Evolutionary conservation across 805 yeast genomes (phyloP), one percentile per base, ranked within the genome.

Genomic region (Starmerella cellae): DNA sequence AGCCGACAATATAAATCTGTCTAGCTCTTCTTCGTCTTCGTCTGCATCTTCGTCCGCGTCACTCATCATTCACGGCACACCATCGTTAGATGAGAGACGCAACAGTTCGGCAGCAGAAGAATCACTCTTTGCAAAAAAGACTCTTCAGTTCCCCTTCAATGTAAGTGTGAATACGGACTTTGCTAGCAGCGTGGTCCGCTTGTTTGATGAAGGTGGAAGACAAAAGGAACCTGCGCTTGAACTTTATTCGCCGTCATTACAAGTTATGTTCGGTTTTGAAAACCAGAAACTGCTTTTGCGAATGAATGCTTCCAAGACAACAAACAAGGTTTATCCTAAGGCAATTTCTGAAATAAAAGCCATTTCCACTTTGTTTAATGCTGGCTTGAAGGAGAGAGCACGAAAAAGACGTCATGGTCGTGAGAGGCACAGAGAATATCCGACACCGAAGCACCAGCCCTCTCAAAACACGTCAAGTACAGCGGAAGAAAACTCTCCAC

Each of bases 161-260:
- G 3, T 48, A 11, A 35, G 39, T 11, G 11, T 41, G n/a, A n/a
- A 27, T 16, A 34, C 35, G 29, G 39, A 42, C 16, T 52, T 53
- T 32, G 54, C 48, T 16, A 37, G 49, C 10, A 46, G 55, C 13
- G 38, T 39, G 2, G 20, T 54, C 18, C 30, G 47, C 3, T 29
- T 54, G n/a, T 39, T 46, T 31, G 56, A 53, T 54, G 62, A 23
- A 64, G 23, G 20, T 6, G 39, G 33, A 1, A 39, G 43, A 14
- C 18, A 20, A 13, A 27, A 21, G 2, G 46, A 46, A 10, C 57
- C 60, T 5, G 53, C 60, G 1, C 39, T 87, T 14, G 70, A 67
- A 22, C 60, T 87, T 21, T 79, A 73, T 40, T 73, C 94, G 0
- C 97, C 97, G 0, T 79, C 82, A 1, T 74, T 87, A 1, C 66